Evolutionary conservation across 2,329 filamentous ascomycete species (phyloP), one percentile per base, ranked within the genome.

Genomic region (Bertia moriformis): DNA sequence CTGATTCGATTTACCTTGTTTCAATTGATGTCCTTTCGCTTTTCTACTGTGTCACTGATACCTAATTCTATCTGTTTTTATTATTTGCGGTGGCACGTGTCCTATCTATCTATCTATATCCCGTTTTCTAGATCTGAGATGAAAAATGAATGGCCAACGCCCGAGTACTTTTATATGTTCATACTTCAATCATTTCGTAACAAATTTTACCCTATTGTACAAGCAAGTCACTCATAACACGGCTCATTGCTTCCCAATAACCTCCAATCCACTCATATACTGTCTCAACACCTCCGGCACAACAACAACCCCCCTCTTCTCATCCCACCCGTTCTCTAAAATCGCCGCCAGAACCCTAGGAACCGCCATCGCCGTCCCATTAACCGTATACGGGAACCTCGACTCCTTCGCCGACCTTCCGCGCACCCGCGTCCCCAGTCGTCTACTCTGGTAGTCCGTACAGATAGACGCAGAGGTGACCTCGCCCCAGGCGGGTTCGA

Each of bases 321-420:
- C 80, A 51, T 91, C 73, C 83, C 88, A 98, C 1, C 86, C 82
- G 51, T 88, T 86, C 65, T 98, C 91, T 46, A 98, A 55, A 38
- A 98, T 68, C 4, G 87, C 88, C 18, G 91, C 88, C 42, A 98
- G 55, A 12, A 98, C 83, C 39, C 91, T 71, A 3, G 91, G 91
- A 27, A 96, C 81, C 1, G 91, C 91, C 50, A 96, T 66, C 1
- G 89, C 91, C 1, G 91, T 98, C 1, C 89, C 93, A 55, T 98
- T 98, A 27, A 93, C 69, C 0, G 91, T 98, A 62, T 84, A 86
- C 13, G 88, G 86, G 56, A 86, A 96, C 2, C 69, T 66, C 30
- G 81, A 60, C 52, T 70, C 74, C n/a, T 62, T 51, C 3, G 60
- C 30, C 60, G 60, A 39, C 60, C 63, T 12, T 67, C 32, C 44